Conservation (phyloP, 1,284 basidiomycete genomes). For the Cerrena zonata region DNA sequence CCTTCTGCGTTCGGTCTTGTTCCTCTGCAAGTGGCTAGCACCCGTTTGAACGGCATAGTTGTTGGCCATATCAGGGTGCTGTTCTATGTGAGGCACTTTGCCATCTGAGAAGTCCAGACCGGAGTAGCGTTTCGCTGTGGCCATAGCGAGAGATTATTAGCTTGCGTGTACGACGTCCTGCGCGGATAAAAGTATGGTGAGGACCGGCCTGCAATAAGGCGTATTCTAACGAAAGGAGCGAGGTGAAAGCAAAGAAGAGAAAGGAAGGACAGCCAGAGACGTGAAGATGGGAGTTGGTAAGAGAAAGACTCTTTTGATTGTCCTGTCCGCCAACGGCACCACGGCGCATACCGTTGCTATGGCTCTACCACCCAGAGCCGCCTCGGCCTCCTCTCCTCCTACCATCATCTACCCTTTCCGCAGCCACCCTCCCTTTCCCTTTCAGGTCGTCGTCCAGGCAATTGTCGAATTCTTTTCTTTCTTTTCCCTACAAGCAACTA, state of each 20-base stretch:
- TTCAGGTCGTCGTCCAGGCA: slow-evolving; percentile 2
- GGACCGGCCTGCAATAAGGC: slow-evolving; percentile 45
- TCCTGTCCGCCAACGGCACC: not conserved
- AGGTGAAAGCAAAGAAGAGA: slow-evolving; percentile 24
- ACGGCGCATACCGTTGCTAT: slow-evolving; percentile 14
- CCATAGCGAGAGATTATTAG: slow-evolving; percentile 11
- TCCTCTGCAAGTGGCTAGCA: slow-evolving; percentile 53
- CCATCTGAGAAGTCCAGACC: slow-evolving; percentile 71
- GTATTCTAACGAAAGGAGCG: slow-evolving; percentile 18
- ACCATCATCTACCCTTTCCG: not conserved
- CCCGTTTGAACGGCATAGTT: slow-evolving; percentile 28
- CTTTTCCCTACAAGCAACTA: not conserved
- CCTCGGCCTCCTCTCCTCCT: slow-evolving; percentile 1
- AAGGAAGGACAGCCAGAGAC: slow-evolving; percentile 14
- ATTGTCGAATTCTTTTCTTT: not conserved
- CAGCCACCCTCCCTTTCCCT: not conserved
- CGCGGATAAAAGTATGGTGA: slow-evolving; percentile 23
- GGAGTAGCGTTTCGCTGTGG: slow-evolving; percentile 44
- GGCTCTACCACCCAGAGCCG: not conserved
- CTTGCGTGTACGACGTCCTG: slow-evolving; percentile 28
- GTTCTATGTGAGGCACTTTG: slow-evolving; percentile 41
- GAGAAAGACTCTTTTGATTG: slow-evolving; percentile 1
- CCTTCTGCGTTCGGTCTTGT: slow-evolving; percentile 72
- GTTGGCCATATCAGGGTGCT: slow-evolving; percentile 46
- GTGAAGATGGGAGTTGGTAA: slow-evolving; percentile 15